Percentiles rank a stretch among this genome's conserved stretches.
phyloP scores from a whole-genome alignment of 2,329 filamentous ascomycete species.

The Colletotrichum godetiae region DNA sequence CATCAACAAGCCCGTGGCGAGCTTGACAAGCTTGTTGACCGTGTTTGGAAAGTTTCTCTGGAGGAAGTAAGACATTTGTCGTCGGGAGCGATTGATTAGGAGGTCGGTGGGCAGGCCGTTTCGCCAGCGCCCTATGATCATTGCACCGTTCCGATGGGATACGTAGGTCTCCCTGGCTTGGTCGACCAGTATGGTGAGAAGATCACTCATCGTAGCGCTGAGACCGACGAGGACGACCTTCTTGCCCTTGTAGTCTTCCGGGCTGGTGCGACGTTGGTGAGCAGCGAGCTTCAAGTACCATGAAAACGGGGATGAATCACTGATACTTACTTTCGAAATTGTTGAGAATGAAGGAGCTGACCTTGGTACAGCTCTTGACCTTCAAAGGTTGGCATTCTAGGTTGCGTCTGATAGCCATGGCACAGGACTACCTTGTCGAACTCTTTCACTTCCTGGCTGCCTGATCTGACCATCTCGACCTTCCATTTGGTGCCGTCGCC shows the following conservation, averaged over 20 bases:
- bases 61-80: slow-evolving; percentile 44
- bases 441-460: slow-evolving; percentile 37
- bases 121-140: slow-evolving; percentile 46
- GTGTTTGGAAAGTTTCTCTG: slow-evolving; percentile 36
- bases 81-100: slow-evolving; percentile 45
- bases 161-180: slow-evolving; percentile 53
- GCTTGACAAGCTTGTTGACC: slow-evolving; percentile 30
- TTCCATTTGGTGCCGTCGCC: slow-evolving; percentile 46
- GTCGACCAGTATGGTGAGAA: slow-evolving; percentile 46
- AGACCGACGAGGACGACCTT: slow-evolving; percentile 57
- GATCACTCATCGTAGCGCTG: slow-evolving; percentile 51
- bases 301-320: not conserved
- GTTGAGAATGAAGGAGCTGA: slow-evolving; percentile 51
- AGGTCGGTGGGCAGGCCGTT: slow-evolving; percentile 50
- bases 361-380: slow-evolving; percentile 51
- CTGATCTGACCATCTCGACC: slow-evolving; percentile 43
- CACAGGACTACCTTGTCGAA: slow-evolving; percentile 53
- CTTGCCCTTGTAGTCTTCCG: slow-evolving; percentile 51
- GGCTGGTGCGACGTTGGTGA: slow-evolving; percentile 28
- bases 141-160: slow-evolving; percentile 51
- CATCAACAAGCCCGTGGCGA: slow-evolving; percentile 20
- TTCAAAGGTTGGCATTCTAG: slow-evolving; percentile 48
- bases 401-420: slow-evolving; percentile 47
- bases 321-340: slow-evolving; percentile 44
- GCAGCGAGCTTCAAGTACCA: slow-evolving; percentile 16